These are phyloP conservation scores for Fusarium drepaniforme DNA, from an alignment of 2,329 filamentous ascomycete species.

Conservation along the genomic window DNA sequence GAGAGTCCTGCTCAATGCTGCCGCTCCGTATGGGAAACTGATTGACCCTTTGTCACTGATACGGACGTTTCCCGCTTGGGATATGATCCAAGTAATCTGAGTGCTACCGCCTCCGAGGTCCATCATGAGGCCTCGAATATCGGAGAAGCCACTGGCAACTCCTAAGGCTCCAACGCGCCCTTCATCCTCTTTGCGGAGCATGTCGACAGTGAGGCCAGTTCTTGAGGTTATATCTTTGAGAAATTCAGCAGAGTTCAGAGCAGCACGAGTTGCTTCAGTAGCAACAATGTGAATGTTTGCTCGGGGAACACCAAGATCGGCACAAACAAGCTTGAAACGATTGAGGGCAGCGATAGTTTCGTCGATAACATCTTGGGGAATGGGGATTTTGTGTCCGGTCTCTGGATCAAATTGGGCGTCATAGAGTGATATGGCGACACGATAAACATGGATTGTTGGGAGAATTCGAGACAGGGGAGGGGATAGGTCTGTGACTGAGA, in stretches of 20 bases:
- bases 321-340: conserved; percentile 46
- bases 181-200: conserved; percentile 76
- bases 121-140: conserved; percentile 75
- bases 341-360: conserved; percentile 36
- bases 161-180: conserved; percentile 75
- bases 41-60: conserved; percentile 68
- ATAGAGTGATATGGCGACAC: conserved; percentile 30
- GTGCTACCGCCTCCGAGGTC: conserved; percentile 80
- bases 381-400: conserved; percentile 17
- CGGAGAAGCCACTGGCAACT: conserved; percentile 73
- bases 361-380: conserved; percentile 13
- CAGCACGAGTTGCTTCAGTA: conserved; percentile 49
- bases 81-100: conserved; percentile 76
- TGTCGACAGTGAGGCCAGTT: conserved; percentile 70
- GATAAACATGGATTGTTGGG: conserved; percentile 28
- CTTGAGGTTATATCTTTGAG: conserved; percentile 60
- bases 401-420: conserved; percentile 30
- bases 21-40: conserved; percentile 78
- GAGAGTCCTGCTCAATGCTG: conserved; percentile 70
- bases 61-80: conserved; percentile 60
- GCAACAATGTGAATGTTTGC: conserved; percentile 48
- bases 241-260: conserved; percentile 46
- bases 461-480: conserved; percentile 29
- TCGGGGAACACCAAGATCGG: conserved; percentile 41
- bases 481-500: conserved; percentile 29